A percentile compares a stretch with the other conserved stretches of the same genome.
Evolutionary conservation across 2,329 filamentous ascomycete species (phyloP).

Genomic region (Claviceps sorghi): DNA sequence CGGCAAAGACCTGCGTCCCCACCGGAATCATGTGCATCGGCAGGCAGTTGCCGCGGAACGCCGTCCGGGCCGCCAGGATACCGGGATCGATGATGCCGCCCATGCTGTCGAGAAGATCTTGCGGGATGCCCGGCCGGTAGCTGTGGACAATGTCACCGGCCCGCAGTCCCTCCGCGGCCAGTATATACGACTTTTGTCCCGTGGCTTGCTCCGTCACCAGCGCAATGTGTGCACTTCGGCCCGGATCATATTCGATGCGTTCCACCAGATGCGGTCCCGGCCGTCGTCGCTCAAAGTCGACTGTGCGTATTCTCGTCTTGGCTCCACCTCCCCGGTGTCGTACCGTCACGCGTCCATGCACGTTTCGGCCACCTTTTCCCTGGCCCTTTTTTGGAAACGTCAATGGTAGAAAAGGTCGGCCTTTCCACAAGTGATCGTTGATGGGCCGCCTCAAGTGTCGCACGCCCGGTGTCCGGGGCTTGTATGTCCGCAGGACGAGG

Average conservation of each 20-base stretch:
- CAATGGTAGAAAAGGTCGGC: slow-evolving; percentile 64
- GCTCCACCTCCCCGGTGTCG: slow-evolving; percentile 85
- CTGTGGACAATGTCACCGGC: slow-evolving; percentile 86
- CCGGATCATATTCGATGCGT: slow-evolving; percentile 91
- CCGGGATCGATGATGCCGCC: slow-evolving; percentile 85
- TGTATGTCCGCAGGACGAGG: slow-evolving; percentile 65
- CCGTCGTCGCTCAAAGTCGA: slow-evolving; percentile 71
- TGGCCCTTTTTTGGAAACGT: slow-evolving; percentile 90
- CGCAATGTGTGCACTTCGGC: slow-evolving; percentile 84
- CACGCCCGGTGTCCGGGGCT: slow-evolving; percentile 80
- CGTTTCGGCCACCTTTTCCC: slow-evolving; percentile 83
- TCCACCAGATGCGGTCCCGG: slow-evolving; percentile 80
- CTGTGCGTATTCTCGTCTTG: slow-evolving; percentile 78
- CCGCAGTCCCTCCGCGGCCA: slow-evolving; percentile 88
- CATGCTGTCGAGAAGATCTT: slow-evolving; percentile 79
- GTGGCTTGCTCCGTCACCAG: slow-evolving; percentile 64
- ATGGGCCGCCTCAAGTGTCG: slow-evolving; percentile 83
- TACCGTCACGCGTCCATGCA: slow-evolving; percentile 71
- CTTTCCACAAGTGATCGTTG: slow-evolving; percentile 96
- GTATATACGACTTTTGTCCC: slow-evolving; percentile 70
- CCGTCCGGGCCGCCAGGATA: slow-evolving; percentile 88
- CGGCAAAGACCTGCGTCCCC: slow-evolving; percentile 82
- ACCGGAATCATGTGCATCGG: slow-evolving; percentile 92
- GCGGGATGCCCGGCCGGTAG: slow-evolving; percentile 77
- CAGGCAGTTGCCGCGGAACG: slow-evolving; percentile 85